These are phyloP conservation scores for Phytophthora fragariae DNA, from an alignment of 352 stramenopile genomes.

Conservation along the genomic window DNA sequence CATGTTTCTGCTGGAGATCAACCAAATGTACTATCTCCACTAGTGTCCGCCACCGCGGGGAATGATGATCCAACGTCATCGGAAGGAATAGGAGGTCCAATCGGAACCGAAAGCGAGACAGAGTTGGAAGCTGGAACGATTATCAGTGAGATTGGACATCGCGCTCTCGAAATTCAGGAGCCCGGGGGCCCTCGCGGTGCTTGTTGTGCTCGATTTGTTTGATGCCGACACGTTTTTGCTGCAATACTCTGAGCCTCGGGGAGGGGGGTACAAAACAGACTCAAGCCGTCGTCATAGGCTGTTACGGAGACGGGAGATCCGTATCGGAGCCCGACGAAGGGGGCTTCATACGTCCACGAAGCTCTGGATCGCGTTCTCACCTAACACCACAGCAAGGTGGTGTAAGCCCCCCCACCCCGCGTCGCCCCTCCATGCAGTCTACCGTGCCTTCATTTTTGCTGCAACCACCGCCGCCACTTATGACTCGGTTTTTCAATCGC, in stretches of 20 bases:
- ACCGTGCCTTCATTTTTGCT: conserved; percentile 18
- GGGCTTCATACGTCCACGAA: conserved; percentile 36
- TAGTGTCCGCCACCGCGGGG: conserved; percentile 19
- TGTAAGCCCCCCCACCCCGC: neutral
- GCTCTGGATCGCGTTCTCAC: conserved; percentile 22
- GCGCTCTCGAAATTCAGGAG: conserved; percentile 68
- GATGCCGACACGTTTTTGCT: conserved; percentile 66
- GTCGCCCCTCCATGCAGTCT: conserved; percentile 29
- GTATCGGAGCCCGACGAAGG: conserved; percentile 30
- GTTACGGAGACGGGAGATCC: conserved; percentile 21
- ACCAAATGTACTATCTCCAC: conserved; percentile 35
- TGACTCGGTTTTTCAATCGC: conserved; percentile 59
- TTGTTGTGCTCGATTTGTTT: conserved; percentile 72
- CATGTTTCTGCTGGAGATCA: conserved; percentile 57
- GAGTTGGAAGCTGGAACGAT: conserved; percentile 49
- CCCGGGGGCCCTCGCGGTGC: conserved; percentile 55
- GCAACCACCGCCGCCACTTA: conserved; percentile 39
- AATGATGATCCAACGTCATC: conserved; percentile 8
- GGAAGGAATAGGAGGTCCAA: neutral
- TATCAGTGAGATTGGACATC: conserved; percentile 52
- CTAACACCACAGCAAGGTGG: conserved; percentile 3
- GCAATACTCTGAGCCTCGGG: conserved; percentile 50
- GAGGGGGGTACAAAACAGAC: conserved; percentile 35
- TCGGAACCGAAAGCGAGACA: conserved; percentile 31
- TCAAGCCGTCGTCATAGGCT: conserved; percentile 26